A percentile compares a stretch with the other conserved stretches of the same genome.
phyloP scores from a whole-genome alignment of 257 asterid species.

The Nicotiana noctiflora region DNA sequence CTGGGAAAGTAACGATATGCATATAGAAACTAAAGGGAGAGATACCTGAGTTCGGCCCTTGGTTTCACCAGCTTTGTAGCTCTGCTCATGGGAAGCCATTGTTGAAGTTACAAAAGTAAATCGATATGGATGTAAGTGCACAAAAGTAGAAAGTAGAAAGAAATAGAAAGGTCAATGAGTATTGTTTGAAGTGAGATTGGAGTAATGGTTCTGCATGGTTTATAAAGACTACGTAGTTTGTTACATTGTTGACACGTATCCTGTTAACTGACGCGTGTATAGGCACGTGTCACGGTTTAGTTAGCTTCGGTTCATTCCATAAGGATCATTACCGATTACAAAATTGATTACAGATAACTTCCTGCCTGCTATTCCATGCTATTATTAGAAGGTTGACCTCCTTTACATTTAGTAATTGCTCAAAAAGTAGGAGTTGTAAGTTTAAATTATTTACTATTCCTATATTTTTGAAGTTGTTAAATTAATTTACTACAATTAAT shows the following conservation, averaged over 20 bases:
- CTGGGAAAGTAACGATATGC: no score
- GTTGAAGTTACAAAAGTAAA: background rate
- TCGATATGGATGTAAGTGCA: background rate
- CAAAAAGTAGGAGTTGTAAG: background rate
- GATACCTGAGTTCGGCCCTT: slow-evolving; percentile 70
- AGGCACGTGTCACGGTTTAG: slow-evolving; percentile 28
- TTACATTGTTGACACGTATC: slow-evolving; percentile 40
- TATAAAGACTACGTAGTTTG: slow-evolving; percentile 21
- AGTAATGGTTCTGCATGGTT: background rate
- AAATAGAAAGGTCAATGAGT: background rate
- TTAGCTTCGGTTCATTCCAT: background rate
- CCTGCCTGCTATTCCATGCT: background rate
- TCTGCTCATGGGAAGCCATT: slow-evolving; percentile 62
- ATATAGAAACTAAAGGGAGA: no score
- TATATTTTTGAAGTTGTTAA: no score
- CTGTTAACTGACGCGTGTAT: slow-evolving; percentile 48
- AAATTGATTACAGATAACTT: background rate
- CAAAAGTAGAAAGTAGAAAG: background rate
- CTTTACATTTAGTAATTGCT: background rate
- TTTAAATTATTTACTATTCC: no score
- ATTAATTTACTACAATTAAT: no score
- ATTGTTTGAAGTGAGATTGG: background rate
- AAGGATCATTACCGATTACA: background rate
- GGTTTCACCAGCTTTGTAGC: slow-evolving; percentile 72
- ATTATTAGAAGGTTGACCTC: background rate